Evolutionary conservation across 129 eudicot genomes (phyloP).

Genomic region (Smallanthus sonchifolius): DNA sequence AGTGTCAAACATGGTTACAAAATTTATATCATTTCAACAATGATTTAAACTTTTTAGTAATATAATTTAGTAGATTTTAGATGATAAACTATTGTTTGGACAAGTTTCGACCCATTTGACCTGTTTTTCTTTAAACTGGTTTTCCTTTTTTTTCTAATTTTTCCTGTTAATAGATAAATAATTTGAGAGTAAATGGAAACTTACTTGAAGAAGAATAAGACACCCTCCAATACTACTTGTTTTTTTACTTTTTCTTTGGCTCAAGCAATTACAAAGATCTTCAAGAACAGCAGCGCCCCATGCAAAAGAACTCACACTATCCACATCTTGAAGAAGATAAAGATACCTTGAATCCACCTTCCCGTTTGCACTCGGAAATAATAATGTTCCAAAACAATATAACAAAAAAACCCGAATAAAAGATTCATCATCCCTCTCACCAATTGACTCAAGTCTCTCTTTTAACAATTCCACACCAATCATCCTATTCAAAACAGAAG

Average conservation of each 20-base stretch:
- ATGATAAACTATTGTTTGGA: neutral
- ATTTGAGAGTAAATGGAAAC: constrained; percentile 8
- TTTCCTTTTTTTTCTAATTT: neutral
- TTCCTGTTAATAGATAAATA: neutral
- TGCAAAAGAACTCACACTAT: constrained; percentile 32
- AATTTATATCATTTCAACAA: neutral
- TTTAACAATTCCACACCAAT: constrained; percentile 37
- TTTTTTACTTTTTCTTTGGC: constrained; percentile 34
- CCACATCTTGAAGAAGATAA: constrained; percentile 37
- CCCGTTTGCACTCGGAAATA: constrained; percentile 44
- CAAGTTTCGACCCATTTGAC: neutral
- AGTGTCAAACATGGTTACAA: neutral
- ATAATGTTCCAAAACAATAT: constrained; percentile 54
- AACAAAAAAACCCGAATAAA: constrained; percentile 44
- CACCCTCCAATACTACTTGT: constrained; percentile 45
- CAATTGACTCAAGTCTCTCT: constrained; percentile 40
- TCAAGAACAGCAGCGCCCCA: constrained; percentile 64
- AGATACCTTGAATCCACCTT: constrained; percentile 65
- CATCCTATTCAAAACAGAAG: constrained; percentile 26
- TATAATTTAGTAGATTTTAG: neutral
- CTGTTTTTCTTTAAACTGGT: neutral
- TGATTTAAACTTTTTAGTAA: neutral
- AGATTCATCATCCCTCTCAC: constrained; percentile 37
- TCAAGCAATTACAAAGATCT: constrained; percentile 36
- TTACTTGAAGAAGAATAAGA: constrained; percentile 68